Conservation (phyloP, 129 eudicot species). For the Chrysanthemum lavandulifolium region DNA sequence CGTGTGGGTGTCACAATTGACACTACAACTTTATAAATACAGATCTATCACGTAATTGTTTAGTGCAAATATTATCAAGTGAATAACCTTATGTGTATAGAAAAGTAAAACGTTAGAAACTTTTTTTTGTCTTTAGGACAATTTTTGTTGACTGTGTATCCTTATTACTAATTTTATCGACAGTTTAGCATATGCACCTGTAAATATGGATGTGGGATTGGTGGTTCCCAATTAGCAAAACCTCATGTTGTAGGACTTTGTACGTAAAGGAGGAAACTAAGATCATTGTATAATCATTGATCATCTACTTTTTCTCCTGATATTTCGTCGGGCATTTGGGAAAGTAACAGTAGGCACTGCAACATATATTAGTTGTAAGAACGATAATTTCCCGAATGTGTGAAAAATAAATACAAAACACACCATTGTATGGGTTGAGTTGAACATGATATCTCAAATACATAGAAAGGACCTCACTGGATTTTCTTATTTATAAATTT, state of each 20-base stretch:
- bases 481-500: no score
- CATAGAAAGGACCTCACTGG: no score
- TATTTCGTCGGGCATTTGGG: constrained; percentile 52
- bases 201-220: constrained; percentile 53
- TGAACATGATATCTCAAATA: no score
- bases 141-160: no score
- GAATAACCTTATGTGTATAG: background rate
- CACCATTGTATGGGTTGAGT: no score
- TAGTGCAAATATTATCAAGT: background rate
- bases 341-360: constrained; percentile 54
- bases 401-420: no score
- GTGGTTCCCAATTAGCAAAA: constrained; percentile 69
- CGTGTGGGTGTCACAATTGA: background rate
- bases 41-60: constrained; percentile 6
- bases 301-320: constrained; percentile 44
- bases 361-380: background rate
- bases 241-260: constrained; percentile 59
- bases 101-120: no score
- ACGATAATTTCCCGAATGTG: background rate
- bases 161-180: no score
- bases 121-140: no score
- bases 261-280: constrained; percentile 47
- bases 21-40: constrained; percentile 12
- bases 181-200: constrained; percentile 32
- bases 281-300: constrained; percentile 45